phyloP scores from a whole-genome alignment of 2,329 filamentous ascomycete species.

The Fusarium succisae region DNA sequence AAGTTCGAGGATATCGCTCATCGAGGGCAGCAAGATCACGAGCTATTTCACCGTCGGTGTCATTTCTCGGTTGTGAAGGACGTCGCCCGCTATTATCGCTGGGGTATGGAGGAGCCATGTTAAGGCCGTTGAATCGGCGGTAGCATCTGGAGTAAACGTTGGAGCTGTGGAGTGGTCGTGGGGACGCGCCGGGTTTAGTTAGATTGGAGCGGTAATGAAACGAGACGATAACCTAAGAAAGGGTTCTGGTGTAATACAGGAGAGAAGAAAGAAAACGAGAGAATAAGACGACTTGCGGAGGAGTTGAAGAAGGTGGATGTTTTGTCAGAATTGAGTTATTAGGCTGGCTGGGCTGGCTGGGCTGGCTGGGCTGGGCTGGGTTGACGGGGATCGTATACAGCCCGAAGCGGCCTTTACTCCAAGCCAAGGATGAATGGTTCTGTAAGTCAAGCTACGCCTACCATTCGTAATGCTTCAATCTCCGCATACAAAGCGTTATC shows the following conservation, averaged over 20 bases:
- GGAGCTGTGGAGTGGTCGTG: constrained; percentile 16
- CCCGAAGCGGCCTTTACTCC: constrained; percentile 15
- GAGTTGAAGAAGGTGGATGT: constrained; percentile 16
- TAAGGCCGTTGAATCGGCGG: constrained; percentile 31
- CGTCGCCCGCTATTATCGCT: constrained; percentile 36
- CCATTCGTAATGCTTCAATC: not conserved
- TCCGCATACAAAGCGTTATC: not conserved
- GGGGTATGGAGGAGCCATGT: constrained; percentile 44
- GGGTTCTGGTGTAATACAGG: not conserved
- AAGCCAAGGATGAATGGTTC: not conserved
- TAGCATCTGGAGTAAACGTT: constrained; percentile 39
- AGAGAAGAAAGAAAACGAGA: constrained; percentile 5
- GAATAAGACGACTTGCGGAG: not conserved
- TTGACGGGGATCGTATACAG: constrained; percentile 19
- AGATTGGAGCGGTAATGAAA: not conserved
- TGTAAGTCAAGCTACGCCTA: not conserved
- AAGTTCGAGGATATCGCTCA: constrained; percentile 33
- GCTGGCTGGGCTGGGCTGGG: not conserved
- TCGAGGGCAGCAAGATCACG: constrained; percentile 40
- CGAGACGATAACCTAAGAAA: not conserved
- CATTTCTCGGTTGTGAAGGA: constrained; percentile 21
- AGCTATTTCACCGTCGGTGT: constrained; percentile 23
- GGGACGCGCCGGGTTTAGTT: not conserved
- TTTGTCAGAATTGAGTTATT: constrained; percentile 24
- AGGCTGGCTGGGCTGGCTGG: not conserved